phyloP scores from a whole-genome alignment of 164 flowering plant genomes.

The Umbellularia californica region DNA sequence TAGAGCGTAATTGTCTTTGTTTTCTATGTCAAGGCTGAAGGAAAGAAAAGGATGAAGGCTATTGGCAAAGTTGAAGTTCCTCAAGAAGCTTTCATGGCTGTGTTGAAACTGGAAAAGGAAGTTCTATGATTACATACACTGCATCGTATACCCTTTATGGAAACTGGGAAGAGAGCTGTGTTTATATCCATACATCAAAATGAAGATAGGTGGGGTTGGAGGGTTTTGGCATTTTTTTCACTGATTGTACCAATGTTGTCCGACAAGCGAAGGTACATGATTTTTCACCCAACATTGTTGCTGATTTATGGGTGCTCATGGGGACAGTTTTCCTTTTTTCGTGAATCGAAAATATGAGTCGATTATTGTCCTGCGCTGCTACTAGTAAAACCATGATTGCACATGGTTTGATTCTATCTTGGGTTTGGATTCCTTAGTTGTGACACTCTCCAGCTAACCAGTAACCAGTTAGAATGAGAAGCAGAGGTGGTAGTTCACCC shows the following conservation, averaged over 20 bases:
- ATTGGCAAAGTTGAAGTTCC: constrained; percentile 97
- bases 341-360: background rate
- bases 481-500: background rate
- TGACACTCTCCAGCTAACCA: background rate
- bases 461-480: background rate
- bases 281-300: background rate
- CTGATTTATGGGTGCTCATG: background rate
- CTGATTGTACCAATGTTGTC: background rate
- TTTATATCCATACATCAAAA: background rate
- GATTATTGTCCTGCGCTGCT: background rate
- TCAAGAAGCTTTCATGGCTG: constrained; percentile 99
- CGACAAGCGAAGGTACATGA: background rate
- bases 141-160: background rate
- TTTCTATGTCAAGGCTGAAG: constrained; percentile 68
- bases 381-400: background rate
- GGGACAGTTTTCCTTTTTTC: background rate
- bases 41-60: constrained; percentile 97
- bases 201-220: background rate
- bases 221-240: background rate
- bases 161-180: background rate
- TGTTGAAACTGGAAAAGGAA: constrained; percentile 87
- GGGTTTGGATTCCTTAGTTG: background rate
- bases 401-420: background rate
- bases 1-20: background rate
- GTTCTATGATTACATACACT: constrained; percentile 39